Base-by-base conservation (phyloP, 1,139 yeast species). In the Zygoascus sp. region DNA sequence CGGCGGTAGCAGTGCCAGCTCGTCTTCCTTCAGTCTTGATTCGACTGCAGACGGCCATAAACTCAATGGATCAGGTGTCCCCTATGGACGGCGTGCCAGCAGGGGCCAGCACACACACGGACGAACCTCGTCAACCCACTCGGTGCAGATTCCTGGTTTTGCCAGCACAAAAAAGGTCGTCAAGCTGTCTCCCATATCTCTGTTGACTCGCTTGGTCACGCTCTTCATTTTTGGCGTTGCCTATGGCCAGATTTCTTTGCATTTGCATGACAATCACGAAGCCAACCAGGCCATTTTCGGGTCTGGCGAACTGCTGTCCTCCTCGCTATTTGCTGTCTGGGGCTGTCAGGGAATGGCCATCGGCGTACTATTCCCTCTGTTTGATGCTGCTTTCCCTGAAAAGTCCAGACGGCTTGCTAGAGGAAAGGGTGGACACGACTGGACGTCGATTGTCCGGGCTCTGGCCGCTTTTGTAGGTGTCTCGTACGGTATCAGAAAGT, bases 401-500 rank as follows among this genome's bases (percentile, higher is more conserved):
- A 49, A 48, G 40, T 55, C 51, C n/a, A 38, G 32, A 11, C 34
- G 20, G 17, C 17, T 28, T 1, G 10, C 42, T 5, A 10, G 42
- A 22, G 59, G 60, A 27, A 54, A 58, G 49, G 58, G 63, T 27
- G 60, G 62, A 23, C 52, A 60, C 50, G 69, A 70, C 43, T 67
- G 72, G 61, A 59, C 70, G 6, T 64, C 77, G 5, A 67, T 80
- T 32, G 62, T 80, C 50, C 75, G 95, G 52, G 77, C 86, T 34
- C 70, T 78, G 45, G 81, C 87, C 42, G 89, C 95, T 6, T 79
- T 89, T 58, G 68, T 89, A 52, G 97, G 97, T 2, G 79, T 90
- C 23, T 77, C 87, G 7, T 89, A 86, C 60, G 95, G 95, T 19
- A 77, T 89, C 40, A 77, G 94, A 53, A 83, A 83, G 57, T 75